Evolutionary conservation across 345 rosid genomes (phyloP), one percentile per base, ranked within the genome.

Genomic region (Carallia brachiata): DNA sequence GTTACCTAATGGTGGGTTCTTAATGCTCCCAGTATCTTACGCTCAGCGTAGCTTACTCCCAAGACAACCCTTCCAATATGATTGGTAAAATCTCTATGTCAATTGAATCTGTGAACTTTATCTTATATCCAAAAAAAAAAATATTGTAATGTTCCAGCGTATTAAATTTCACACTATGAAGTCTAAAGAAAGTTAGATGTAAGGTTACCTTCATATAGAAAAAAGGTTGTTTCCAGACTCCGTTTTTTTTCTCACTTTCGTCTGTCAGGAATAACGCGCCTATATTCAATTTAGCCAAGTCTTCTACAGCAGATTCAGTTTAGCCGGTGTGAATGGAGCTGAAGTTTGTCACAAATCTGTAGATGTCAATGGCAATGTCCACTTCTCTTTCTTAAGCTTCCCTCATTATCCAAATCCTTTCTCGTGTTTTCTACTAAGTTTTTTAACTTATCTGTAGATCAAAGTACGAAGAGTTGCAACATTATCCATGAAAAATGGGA

Each of bases 401-500:
- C 30, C 7, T 23, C 6, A 6, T 8, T 12, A 5, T 53, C 18
- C 9, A 53, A 57, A 7, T 28, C 52, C 36, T 4, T 30, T 27
- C 53, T 55, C 8, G 7, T 67, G 30, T 54, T 12, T 54, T 30
- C 19, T 54, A 6, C 40, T 31, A 47, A 2, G 4, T 15, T 5
- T 6, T 48, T 31, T 52, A 6, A n/a, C 19, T 6, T 50, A 16
- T 18, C 12, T 6, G 13, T 50, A 17, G 3, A 16, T 50, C 15
- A 37, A 15, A 16, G 28, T 6, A n/a, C 27, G 7, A 2, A 54
- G 30, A 48, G 39, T 65, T 37, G 28, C 31, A 1, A 13, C 15
- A 39, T 55, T 50, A 70, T 48, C 68, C 23, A 4, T 7, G 66
- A 4, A 58, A 47, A 68, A 83, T 83, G 84, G 81, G 87, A 36